Conservation (phyloP, 805 yeast species). For the Wickerhamiella vanderwaltii region DNA sequence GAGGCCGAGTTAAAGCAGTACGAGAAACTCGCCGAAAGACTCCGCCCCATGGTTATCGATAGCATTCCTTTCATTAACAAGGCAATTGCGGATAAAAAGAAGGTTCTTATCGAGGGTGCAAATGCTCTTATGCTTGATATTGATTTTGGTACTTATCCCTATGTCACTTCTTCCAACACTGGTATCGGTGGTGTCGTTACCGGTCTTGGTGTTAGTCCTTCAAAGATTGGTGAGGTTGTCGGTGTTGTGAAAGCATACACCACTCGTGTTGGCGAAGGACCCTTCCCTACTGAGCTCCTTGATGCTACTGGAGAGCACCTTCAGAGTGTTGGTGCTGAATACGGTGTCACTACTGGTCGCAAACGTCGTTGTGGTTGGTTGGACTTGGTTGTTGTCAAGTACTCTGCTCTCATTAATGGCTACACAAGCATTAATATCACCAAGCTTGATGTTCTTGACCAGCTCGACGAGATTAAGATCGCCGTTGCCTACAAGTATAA, state of each 20-base stretch:
- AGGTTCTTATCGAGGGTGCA: slow-evolving; percentile 92
- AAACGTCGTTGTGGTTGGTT: slow-evolving; percentile 99
- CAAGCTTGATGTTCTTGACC: slow-evolving; percentile 87
- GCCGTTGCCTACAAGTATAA: slow-evolving; percentile 73
- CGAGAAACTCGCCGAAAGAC: slow-evolving; percentile 55
- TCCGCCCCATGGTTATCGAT: slow-evolving; percentile 89
- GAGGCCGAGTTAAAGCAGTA: slow-evolving; percentile 71
- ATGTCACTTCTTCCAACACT: slow-evolving; percentile 88
- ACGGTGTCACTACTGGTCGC: slow-evolving; percentile 97
- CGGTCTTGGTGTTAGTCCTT: slow-evolving; percentile 94
- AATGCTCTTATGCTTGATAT: slow-evolving; percentile 95
- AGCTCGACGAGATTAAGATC: slow-evolving; percentile 76
- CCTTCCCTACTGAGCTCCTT: slow-evolving; percentile 96
- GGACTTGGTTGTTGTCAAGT: slow-evolving; percentile 86
- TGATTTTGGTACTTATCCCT: slow-evolving; percentile 97
- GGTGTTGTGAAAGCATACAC: slow-evolving; percentile 99
- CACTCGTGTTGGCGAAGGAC: slow-evolving; percentile 98
- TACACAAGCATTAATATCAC: slow-evolving; percentile 90
- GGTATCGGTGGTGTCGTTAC: slow-evolving; percentile 97
- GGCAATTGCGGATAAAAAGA: slow-evolving; percentile 67
- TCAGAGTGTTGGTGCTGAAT: slow-evolving; percentile 89
- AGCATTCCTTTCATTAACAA: slow-evolving; percentile 64
- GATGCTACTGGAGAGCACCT: slow-evolving; percentile 75
- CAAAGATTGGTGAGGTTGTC: slow-evolving; percentile 59
- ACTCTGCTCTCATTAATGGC: slow-evolving; percentile 85